phyloP scores from a whole-genome alignment of 768 basidiomycete genomes.

The Russula compacta region DNA sequence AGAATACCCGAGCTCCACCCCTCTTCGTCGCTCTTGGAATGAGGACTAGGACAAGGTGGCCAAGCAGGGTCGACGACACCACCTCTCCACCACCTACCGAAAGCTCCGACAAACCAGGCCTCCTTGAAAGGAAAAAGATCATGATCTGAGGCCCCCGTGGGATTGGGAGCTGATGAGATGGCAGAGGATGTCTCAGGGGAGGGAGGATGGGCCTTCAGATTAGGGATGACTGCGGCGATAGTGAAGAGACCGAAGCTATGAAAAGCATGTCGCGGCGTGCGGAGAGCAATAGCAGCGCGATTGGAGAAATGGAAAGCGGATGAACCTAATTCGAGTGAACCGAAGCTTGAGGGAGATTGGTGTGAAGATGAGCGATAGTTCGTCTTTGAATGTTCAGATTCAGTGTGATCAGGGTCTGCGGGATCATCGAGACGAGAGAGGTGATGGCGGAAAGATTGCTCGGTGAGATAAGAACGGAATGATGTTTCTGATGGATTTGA shows the following conservation, averaged over 20 bases:
- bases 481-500: constrained; percentile 92
- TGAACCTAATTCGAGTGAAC: constrained; percentile 23
- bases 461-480: constrained; percentile 93
- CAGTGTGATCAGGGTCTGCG: constrained; percentile 42
- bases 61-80: constrained; percentile 78
- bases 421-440: constrained; percentile 74
- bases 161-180: constrained; percentile 1
- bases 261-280: constrained; percentile 84
- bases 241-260: constrained; percentile 83
- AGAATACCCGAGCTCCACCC: constrained; percentile 72
- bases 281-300: constrained; percentile 84
- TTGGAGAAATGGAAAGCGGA: constrained; percentile 80
- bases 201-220: constrained; percentile 24
- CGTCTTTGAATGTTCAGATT: constrained; percentile 23
- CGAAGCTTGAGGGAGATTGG: constrained; percentile 14
- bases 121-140: constrained; percentile 54
- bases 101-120: constrained; percentile 85
- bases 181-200: constrained; percentile 13
- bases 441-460: constrained; percentile 92
- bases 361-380: constrained; percentile 19
- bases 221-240: constrained; percentile 66
- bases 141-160: constrained; percentile 24
- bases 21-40: constrained; percentile 55
- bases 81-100: constrained; percentile 87
- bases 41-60: constrained; percentile 46